Conservation (phyloP, 371 early-diverging fungal species). For the Mortierella sp. region DNA sequence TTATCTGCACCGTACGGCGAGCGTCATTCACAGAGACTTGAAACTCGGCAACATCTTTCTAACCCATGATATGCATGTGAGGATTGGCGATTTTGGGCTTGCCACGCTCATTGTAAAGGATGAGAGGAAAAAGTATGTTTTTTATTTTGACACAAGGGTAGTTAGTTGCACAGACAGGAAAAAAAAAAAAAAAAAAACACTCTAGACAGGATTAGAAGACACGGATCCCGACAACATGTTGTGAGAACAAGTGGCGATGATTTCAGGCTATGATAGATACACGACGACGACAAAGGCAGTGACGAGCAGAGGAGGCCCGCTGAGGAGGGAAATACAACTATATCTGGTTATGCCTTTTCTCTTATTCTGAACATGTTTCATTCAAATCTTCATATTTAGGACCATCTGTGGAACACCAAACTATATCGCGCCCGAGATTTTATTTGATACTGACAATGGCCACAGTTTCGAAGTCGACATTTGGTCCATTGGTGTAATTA, state of each 20-base stretch:
- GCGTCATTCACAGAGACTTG: constrained; percentile 94
- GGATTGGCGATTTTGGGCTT: constrained; percentile 98
- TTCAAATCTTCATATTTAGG: constrained; percentile 50
- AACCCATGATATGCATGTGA: constrained; percentile 85
- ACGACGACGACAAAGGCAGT: no score
- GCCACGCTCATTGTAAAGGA: constrained; percentile 83
- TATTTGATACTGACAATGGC: constrained; percentile 85
- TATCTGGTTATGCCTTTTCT: background rate
- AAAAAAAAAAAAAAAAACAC: no score
- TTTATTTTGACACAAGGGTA: no score
- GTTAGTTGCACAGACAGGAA: no score
- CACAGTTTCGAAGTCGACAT: constrained; percentile 98
- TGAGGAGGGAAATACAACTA: no score
- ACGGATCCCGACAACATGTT: no score
- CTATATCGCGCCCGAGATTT: constrained; percentile 98
- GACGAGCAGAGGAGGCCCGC: no score
- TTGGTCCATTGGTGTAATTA: constrained; percentile 98
- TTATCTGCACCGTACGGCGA: constrained; percentile 81
- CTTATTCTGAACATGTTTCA: background rate
- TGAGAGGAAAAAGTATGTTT: constrained; percentile 89
- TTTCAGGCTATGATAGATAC: no score
- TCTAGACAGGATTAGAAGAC: no score
- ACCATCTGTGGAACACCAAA: constrained; percentile 99
- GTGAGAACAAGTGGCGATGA: no score
- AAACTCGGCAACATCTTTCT: constrained; percentile 98